Evolutionary conservation across 2,329 filamentous ascomycete genomes (phyloP).

Genomic region (Talaromyces albobiverticillius): DNA sequence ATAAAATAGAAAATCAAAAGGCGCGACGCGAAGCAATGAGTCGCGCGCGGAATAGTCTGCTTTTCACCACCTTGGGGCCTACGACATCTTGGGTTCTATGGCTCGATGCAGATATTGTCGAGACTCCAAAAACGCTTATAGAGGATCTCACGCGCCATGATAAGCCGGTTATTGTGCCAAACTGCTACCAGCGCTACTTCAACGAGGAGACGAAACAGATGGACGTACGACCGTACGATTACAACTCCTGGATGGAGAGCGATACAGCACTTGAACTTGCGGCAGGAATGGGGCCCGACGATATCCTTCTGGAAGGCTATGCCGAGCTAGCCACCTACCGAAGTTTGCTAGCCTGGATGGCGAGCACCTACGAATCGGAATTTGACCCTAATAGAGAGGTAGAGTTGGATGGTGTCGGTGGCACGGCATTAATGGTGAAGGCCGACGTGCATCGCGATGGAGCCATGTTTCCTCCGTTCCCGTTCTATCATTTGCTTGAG

Average conservation of each 20-base stretch:
- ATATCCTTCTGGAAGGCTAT: slow-evolving; percentile 92
- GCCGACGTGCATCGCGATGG: slow-evolving; percentile 95
- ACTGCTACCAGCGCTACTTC: slow-evolving; percentile 87
- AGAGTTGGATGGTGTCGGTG: slow-evolving; percentile 86
- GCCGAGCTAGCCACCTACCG: slow-evolving; percentile 89
- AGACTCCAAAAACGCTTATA: slow-evolving; percentile 79
- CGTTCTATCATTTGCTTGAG: slow-evolving; percentile 96
- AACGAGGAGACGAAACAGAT: slow-evolving; percentile 68
- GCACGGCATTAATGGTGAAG: slow-evolving; percentile 88
- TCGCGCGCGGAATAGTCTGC: slow-evolving; percentile 84
- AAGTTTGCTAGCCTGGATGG: slow-evolving; percentile 84
- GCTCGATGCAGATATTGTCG: slow-evolving; percentile 89
- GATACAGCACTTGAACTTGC: slow-evolving; percentile 72
- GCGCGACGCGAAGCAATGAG: slow-evolving; percentile 83
- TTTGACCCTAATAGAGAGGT: slow-evolving; percentile 63
- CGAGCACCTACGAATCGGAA: slow-evolving; percentile 50
- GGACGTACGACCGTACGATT: slow-evolving; percentile 86
- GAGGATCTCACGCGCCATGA: slow-evolving; percentile 87
- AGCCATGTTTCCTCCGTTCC: slow-evolving; percentile 95
- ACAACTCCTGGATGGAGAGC: slow-evolving; percentile 96
- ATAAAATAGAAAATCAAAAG: slow-evolving; percentile 91
- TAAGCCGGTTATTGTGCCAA: slow-evolving; percentile 88
- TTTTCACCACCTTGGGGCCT: slow-evolving; percentile 92
- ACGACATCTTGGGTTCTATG: slow-evolving; percentile 94
- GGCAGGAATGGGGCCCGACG: slow-evolving; percentile 78